Evolutionary conservation across 192 early-diverging fungal species (phyloP), one percentile per base, ranked within the genome.

Genomic region (Linnemannia schmuckeri): DNA sequence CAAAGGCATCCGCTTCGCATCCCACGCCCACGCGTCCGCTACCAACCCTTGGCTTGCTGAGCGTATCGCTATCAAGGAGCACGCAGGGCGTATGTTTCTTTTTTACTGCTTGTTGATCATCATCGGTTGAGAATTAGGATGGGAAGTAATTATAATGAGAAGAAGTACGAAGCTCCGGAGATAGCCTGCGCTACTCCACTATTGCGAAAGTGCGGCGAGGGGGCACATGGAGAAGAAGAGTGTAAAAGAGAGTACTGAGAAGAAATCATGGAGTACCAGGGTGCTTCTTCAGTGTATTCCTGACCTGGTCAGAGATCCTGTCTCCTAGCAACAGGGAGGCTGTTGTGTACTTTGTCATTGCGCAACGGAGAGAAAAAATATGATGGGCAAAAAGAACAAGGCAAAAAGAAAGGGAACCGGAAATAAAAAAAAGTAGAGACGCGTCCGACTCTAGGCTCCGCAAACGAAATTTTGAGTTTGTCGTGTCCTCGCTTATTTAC

Each of bases 41-140:
- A n/a, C 77, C 77, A 79, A 79, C 77, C 69, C 77, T 40, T 79
- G 77, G 77, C 52, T 79, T 17, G 77, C 77, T 79, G 77, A 79
- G 77, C 77, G 77, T 49, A 40, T 72, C 44, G 77, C 68, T 49
- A 38, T 70, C 70, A 79, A 79, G 77, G 77, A 79, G 70, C 77
- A 79, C 52, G 77, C 77, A 30, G 77, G 77, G 44, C 77, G 77
- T 79, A 79, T 24, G 77, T 79, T 24, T 49, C 1, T 61, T 33
- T 33, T 1, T 76, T 12, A 24, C 10, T 20, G 8, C 42, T 52
- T 74, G 35, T 37, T 49, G 33, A 37, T 49, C 33, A 35, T 37
- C 46, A 74, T 41, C 24, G 20, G 52, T 12, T 30, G 52, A 35
- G n/a, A 35, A 22, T 30, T 12, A 66, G 9, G 22, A 22, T 35